Evolutionary conservation across 768 basidiomycete genomes (phyloP).

Genomic region (Collybia sordida): DNA sequence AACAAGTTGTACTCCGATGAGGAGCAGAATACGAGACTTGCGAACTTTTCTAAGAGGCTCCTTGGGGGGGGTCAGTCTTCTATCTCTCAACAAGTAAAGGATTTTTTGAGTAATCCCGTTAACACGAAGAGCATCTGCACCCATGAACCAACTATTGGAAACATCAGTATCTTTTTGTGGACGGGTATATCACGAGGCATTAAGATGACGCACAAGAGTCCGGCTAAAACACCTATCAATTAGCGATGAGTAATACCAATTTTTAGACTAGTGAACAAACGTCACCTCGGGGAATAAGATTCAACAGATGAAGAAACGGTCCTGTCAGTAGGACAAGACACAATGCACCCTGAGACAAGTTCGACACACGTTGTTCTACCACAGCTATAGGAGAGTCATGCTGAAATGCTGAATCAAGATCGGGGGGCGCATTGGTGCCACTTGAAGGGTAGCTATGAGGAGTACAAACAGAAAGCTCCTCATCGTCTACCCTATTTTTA

Average conservation of each 20-base stretch:
- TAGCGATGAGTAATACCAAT: background rate
- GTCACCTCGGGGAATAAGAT: conserved; percentile 71
- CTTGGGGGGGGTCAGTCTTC: conserved; percentile 49
- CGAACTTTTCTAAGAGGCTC: conserved; percentile 81
- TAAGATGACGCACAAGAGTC: conserved; percentile 68
- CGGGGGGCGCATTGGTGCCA: conserved; percentile 5
- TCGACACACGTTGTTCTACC: conserved; percentile 92
- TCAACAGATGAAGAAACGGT: conserved; percentile 79
- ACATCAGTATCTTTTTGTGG: background rate
- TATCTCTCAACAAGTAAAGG: conserved; percentile 78
- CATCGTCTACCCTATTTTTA: conserved; percentile 37
- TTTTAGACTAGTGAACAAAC: conserved; percentile 6
- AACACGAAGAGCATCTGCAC: conserved; percentile 71
- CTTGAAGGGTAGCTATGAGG: conserved; percentile 9
- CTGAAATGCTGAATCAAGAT: background rate
- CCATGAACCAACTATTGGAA: conserved; percentile 84
- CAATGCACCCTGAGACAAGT: conserved; percentile 79
- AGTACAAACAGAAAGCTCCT: conserved; percentile 19
- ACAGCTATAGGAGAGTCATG: conserved; percentile 66
- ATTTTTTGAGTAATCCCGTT: conserved; percentile 86
- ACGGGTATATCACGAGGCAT: background rate
- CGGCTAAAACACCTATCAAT: conserved; percentile 65
- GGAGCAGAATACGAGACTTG: conserved; percentile 70
- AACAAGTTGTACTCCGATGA: conserved; percentile 70
- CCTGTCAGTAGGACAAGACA: conserved; percentile 79